Percentiles rank a stretch among this genome's conserved stretches.
Conservation (phyloP, 2,329 filamentous ascomycete genomes). For the Colletotrichum abscissum region DNA sequence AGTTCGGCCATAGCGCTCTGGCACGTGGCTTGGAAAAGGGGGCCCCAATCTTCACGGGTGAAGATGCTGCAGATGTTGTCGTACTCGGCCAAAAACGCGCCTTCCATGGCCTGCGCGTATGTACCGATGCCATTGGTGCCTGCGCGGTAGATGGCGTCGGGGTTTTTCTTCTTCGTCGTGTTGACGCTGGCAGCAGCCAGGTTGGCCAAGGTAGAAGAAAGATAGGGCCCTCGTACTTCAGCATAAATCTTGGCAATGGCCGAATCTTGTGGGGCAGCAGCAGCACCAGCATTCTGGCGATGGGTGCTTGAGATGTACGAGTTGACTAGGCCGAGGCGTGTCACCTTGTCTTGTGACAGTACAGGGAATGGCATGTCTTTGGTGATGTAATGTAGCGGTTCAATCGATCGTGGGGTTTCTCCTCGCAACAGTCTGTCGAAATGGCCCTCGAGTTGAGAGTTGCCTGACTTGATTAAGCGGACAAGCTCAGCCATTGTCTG, state of each 20-base stretch:
- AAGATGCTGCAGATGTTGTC: constrained; percentile 92
- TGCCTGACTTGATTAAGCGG: constrained; percentile 81
- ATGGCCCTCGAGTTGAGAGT: constrained; percentile 83
- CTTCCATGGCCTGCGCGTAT: constrained; percentile 89
- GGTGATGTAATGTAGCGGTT: constrained; percentile 92
- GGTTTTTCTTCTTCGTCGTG: constrained; percentile 82
- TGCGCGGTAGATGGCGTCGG: constrained; percentile 85
- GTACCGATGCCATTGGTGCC: constrained; percentile 92
- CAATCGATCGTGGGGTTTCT: constrained; percentile 83
- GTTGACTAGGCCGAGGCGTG: constrained; percentile 83
- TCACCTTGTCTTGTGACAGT: constrained; percentile 79
- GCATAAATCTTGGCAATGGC: constrained; percentile 86
- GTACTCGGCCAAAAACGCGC: constrained; percentile 88
- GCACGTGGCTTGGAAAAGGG: constrained; percentile 83
- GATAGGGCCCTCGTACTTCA: constrained; percentile 86
- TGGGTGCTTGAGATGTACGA: constrained; percentile 76
- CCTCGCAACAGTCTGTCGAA: constrained; percentile 81
- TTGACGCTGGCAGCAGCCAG: constrained; percentile 88
- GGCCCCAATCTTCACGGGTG: constrained; percentile 83
- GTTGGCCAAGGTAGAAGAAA: constrained; percentile 85
- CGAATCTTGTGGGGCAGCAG: constrained; percentile 64
- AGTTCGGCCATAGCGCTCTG: constrained; percentile 84
- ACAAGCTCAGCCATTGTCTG: constrained; percentile 85
- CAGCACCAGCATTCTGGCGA: constrained; percentile 53
- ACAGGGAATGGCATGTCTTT: constrained; percentile 89